These are phyloP conservation scores for Pestalotiopsis sp. DNA, from an alignment of 2,329 filamentous ascomycete genomes.

Conservation along the genomic window DNA sequence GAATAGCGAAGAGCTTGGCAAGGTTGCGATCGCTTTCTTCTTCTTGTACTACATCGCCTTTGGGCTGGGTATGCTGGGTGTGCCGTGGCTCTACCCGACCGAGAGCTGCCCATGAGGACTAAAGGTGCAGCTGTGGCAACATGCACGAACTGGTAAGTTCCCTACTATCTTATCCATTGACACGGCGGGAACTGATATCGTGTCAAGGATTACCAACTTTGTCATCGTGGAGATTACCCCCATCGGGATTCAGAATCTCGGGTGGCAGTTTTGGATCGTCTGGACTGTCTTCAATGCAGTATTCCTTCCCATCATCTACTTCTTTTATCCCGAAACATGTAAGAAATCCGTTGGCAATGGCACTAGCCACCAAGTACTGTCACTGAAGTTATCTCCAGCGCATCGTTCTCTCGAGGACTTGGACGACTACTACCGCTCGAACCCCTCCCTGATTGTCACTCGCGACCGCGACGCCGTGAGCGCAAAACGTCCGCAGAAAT, in stretches of 20 bases:
- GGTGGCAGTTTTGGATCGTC: slow-evolving; percentile 53
- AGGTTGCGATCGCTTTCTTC: slow-evolving; percentile 33
- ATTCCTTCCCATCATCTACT: slow-evolving; percentile 44
- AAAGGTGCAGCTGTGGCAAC: slow-evolving; percentile 39
- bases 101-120: slow-evolving; percentile 41
- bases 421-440: slow-evolving; percentile 2
- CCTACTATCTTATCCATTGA: neutral
- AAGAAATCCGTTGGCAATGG: neutral
- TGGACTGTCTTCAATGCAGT: slow-evolving; percentile 48
- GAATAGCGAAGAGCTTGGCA: slow-evolving; percentile 24
- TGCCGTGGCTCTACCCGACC: slow-evolving; percentile 44
- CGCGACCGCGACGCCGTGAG: neutral
- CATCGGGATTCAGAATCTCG: slow-evolving; percentile 39
- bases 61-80: slow-evolving; percentile 34
- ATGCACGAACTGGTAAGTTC: slow-evolving; percentile 28
- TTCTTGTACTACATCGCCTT: slow-evolving; percentile 33
- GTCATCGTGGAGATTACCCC: slow-evolving; percentile 34
- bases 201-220: slow-evolving; percentile 35
- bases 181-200: neutral
- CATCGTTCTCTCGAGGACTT: slow-evolving; percentile 24
- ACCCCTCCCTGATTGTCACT: neutral
- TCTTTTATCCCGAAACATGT: slow-evolving; percentile 45
- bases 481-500: neutral
- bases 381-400: slow-evolving; percentile 16
- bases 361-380: neutral